phyloP scores from a whole-genome alignment of 1,284 basidiomycete genomes.

The Cryptococcus depauperatus region DNA sequence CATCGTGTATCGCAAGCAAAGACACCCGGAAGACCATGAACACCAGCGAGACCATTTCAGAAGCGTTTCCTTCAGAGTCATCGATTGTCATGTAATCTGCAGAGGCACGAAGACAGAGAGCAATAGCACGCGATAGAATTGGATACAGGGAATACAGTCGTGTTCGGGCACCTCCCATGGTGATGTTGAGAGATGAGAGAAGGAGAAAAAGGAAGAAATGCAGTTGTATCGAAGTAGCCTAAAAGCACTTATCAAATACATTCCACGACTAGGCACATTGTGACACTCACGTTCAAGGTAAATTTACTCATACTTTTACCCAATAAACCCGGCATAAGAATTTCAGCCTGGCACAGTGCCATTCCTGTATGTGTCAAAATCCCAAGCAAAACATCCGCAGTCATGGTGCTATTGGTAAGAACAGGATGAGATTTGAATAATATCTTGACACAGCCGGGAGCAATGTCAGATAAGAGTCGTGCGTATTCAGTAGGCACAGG shows the following conservation, averaged over 20 bases:
- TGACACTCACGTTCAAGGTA: constrained; percentile 13
- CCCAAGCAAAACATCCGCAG: constrained; percentile 14
- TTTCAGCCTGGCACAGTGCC: constrained; percentile 25
- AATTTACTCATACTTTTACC: constrained; percentile 14
- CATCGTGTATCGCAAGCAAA: constrained; percentile 16
- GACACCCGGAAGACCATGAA: constrained; percentile 25
- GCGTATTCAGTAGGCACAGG: not conserved
- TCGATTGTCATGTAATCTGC: constrained; percentile 25
- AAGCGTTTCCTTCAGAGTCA: constrained; percentile 26
- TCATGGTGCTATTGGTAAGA: constrained; percentile 1
- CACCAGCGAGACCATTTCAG: constrained; percentile 23
- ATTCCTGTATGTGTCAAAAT: constrained; percentile 17
- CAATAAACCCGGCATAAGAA: constrained; percentile 15
- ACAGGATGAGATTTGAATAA: constrained; percentile 25
- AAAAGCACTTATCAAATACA: not conserved
- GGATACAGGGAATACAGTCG: constrained; percentile 29
- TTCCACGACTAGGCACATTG: not conserved
- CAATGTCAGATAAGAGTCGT: constrained; percentile 17
- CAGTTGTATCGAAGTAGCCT: constrained; percentile 19
- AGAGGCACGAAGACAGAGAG: constrained; percentile 24
- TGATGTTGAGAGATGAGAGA: constrained; percentile 19
- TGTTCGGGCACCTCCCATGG: constrained; percentile 8
- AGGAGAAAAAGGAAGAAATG: constrained; percentile 27
- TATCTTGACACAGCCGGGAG: constrained; percentile 20
- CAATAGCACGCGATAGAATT: constrained; percentile 23